phyloP scores from a whole-genome alignment of 345 rosid species.

The Rubroshorea leprosula region DNA sequence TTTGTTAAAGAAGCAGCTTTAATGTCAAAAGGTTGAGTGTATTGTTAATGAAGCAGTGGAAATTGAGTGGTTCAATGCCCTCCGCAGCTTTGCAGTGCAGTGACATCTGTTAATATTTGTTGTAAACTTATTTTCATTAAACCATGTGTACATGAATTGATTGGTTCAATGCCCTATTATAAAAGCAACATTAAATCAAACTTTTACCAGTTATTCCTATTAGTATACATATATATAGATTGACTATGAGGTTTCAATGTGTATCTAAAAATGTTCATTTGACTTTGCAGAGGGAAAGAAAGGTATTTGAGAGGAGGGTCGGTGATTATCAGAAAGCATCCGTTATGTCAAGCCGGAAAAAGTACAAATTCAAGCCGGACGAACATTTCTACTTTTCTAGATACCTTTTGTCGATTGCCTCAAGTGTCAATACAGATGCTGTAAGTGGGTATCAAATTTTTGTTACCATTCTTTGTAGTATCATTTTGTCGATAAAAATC shows the following conservation, averaged over 20 bases:
- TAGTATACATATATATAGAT: no score
- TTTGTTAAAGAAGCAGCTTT: constrained; percentile 57
- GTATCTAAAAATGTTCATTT: constrained; percentile 1
- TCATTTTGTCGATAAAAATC: neutral
- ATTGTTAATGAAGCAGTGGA: constrained; percentile 79
- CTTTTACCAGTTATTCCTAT: no score
- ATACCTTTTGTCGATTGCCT: neutral
- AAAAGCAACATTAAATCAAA: no score
- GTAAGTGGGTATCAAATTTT: constrained; percentile 1
- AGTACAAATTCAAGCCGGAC: constrained; percentile 60
- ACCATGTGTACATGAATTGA: no score
- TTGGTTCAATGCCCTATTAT: no score
- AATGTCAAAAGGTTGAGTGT: constrained; percentile 50
- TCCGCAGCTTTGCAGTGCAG: no score
- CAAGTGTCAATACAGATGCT: neutral
- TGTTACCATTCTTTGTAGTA: neutral
- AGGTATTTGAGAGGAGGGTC: constrained; percentile 84
- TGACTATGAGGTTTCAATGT: neutral
- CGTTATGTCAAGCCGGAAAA: constrained; percentile 70
- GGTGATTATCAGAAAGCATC: constrained; percentile 93
- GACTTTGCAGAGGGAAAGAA: constrained; percentile 61
- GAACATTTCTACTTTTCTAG: constrained; percentile 73
- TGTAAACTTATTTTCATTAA: no score
- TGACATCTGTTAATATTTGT: no score
- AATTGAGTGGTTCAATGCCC: no score